Percentiles rank a stretch among this genome's conserved stretches.
phyloP scores from a whole-genome alignment of 257 asterid genomes.

The Ophiorrhiza pumila region DNA sequence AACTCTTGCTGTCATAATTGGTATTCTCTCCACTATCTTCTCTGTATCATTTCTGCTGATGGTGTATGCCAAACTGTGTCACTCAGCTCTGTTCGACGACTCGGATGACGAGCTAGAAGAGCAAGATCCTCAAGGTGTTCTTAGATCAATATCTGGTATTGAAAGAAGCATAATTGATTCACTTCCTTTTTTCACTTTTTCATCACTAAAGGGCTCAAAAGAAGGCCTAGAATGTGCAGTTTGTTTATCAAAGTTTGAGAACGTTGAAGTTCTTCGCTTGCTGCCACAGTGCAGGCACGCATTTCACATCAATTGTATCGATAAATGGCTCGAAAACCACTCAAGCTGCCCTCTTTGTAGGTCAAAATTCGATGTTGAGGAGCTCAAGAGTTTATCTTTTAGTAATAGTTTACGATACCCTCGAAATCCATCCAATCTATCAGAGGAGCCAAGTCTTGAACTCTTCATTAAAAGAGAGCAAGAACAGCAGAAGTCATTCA shows the following conservation, averaged over 20 bases:
- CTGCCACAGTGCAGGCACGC: constrained; percentile 52
- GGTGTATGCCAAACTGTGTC: constrained; percentile 36
- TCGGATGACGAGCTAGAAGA: neutral
- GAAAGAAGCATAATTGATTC: constrained; percentile 27
- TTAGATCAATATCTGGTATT: neutral
- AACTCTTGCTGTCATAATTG: constrained; percentile 33
- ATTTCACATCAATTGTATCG: constrained; percentile 49
- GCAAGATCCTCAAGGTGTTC: neutral
- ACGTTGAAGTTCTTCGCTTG: constrained; percentile 33
- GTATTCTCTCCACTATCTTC: constrained; percentile 34
- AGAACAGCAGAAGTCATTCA: neutral
- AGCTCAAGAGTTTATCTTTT: neutral
- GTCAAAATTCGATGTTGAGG: neutral
- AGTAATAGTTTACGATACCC: constrained; percentile 6
- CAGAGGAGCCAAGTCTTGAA: constrained; percentile 1
- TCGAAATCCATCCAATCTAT: constrained; percentile 3
- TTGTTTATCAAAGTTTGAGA: constrained; percentile 32
- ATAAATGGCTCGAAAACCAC: constrained; percentile 50
- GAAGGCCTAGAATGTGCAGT: constrained; percentile 55
- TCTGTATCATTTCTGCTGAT: constrained; percentile 35
- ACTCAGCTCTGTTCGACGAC: neutral
- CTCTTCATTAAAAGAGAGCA: constrained; percentile 5
- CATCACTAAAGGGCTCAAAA: constrained; percentile 43
- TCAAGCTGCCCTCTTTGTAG: constrained; percentile 55
- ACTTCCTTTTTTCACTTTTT: constrained; percentile 50